Percentiles rank a stretch among this genome's conserved stretches.
These are phyloP conservation scores for Stentor roeselii DNA, from an alignment of 73 alveolate species.

Conservation along the genomic window DNA sequence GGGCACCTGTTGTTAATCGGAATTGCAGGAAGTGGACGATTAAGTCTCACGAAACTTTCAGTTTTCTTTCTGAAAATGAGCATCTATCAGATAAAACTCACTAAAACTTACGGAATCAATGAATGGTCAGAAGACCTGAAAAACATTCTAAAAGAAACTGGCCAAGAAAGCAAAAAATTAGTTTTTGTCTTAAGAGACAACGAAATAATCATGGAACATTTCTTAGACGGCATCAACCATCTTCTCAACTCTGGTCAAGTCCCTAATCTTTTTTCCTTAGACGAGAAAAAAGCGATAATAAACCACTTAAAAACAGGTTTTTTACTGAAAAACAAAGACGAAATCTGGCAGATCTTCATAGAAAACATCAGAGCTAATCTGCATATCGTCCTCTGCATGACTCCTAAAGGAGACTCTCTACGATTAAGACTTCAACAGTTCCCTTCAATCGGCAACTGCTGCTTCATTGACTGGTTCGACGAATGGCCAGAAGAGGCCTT, in stretches of 20 bases:
- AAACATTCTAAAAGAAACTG: slow-evolving; percentile 69
- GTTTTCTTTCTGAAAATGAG: slow-evolving; percentile 39
- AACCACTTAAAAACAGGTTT: slow-evolving; percentile 73
- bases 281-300: slow-evolving; percentile 78
- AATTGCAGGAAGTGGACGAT: slow-evolving; percentile 91
- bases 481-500: slow-evolving; percentile 69
- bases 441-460: slow-evolving; percentile 87
- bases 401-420: slow-evolving; percentile 66
- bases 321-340: slow-evolving; percentile 49
- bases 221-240: slow-evolving; percentile 89
- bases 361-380: background rate
- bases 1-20: slow-evolving; percentile 89
- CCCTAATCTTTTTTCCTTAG: slow-evolving; percentile 82
- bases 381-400: slow-evolving; percentile 63
- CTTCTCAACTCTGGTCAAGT: slow-evolving; percentile 87
- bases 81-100: slow-evolving; percentile 75
- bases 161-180: slow-evolving; percentile 58
- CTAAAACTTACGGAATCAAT: slow-evolving; percentile 72
- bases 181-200: slow-evolving; percentile 82
- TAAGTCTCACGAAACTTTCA: slow-evolving; percentile 29
- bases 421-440: slow-evolving; percentile 65
- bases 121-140: slow-evolving; percentile 86
- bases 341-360: background rate
- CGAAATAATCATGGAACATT: slow-evolving; percentile 79
- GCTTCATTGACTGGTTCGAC: slow-evolving; percentile 88